phyloP scores from a whole-genome alignment of 768 basidiomycete genomes.

The Tricholoma terreum region DNA sequence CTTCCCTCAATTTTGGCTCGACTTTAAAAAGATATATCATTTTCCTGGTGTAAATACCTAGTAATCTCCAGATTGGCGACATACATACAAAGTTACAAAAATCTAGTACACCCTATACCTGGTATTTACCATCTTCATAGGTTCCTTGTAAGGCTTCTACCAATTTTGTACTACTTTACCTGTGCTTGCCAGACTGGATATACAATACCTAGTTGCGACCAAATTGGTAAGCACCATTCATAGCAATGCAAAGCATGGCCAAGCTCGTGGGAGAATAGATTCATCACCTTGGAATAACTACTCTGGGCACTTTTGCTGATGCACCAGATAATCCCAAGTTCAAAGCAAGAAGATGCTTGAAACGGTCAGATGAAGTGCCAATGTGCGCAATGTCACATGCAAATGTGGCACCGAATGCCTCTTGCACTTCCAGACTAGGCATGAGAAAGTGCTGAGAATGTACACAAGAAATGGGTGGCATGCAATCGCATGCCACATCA shows the following conservation, averaged over 20 bases:
- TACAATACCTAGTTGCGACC: not conserved
- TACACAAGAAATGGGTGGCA: no score
- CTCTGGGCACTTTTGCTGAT: slow-evolving; percentile 4
- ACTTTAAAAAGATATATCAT: not conserved
- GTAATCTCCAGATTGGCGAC: not conserved
- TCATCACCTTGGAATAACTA: slow-evolving; percentile 2
- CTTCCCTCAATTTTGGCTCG: not conserved
- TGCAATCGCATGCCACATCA: no score
- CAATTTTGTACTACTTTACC: not conserved
- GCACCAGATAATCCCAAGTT: no score
- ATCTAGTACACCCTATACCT: not conserved
- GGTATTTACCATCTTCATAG: not conserved
- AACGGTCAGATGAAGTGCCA: no score
- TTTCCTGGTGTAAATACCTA: not conserved
- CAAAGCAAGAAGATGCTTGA: no score
- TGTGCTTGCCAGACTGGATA: not conserved
- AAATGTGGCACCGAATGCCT: no score
- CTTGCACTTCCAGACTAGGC: no score
- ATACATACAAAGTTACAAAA: not conserved
- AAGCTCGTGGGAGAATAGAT: not conserved
- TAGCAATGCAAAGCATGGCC: not conserved
- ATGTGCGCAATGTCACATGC: no score
- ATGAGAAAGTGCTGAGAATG: no score
- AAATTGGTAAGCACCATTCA: not conserved
- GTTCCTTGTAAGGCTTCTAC: not conserved